phyloP scores from a whole-genome alignment of 768 basidiomycete species.

The Psilocybe cyanescens region DNA sequence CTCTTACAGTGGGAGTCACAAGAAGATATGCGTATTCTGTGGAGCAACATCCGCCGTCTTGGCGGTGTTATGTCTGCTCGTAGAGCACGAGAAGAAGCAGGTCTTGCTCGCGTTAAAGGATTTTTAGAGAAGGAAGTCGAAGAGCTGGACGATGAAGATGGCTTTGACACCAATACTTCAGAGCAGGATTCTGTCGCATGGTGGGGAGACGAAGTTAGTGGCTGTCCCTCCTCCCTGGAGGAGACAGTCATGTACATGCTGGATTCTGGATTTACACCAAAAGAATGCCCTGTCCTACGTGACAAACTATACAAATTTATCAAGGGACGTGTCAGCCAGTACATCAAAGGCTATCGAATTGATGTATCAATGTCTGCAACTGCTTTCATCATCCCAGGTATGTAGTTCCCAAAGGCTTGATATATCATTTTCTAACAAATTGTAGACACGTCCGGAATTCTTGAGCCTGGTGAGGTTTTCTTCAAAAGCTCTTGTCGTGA shows the following conservation, averaged over 20 bases:
- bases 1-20: conserved; percentile 49
- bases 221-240: conserved; percentile 62
- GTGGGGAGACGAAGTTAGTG: conserved; percentile 72
- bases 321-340: conserved; percentile 43
- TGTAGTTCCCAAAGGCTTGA: conserved; percentile 2
- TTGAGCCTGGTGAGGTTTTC: conserved; percentile 60
- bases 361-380: conserved; percentile 59
- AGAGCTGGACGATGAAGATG: conserved; percentile 41
- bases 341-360: conserved; percentile 48
- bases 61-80: conserved; percentile 46
- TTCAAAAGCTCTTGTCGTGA: conserved; percentile 52
- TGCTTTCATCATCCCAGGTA: conserved; percentile 68
- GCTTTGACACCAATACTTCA: conserved; percentile 23
- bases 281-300: conserved; percentile 48
- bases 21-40: conserved; percentile 44
- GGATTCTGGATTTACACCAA: conserved; percentile 62
- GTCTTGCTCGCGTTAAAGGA: conserved; percentile 50
- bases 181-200: conserved; percentile 58
- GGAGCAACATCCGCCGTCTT: conserved; percentile 40
- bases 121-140: conserved; percentile 41
- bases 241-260: conserved; percentile 64
- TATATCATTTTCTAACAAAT: not conserved
- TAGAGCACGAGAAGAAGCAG: conserved; percentile 37
- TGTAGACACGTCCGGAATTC: conserved; percentile 55
- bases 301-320: conserved; percentile 58